These are phyloP conservation scores for Cytospora paraplurivora DNA, from an alignment of 2,329 filamentous ascomycete genomes.

Conservation along the genomic window DNA sequence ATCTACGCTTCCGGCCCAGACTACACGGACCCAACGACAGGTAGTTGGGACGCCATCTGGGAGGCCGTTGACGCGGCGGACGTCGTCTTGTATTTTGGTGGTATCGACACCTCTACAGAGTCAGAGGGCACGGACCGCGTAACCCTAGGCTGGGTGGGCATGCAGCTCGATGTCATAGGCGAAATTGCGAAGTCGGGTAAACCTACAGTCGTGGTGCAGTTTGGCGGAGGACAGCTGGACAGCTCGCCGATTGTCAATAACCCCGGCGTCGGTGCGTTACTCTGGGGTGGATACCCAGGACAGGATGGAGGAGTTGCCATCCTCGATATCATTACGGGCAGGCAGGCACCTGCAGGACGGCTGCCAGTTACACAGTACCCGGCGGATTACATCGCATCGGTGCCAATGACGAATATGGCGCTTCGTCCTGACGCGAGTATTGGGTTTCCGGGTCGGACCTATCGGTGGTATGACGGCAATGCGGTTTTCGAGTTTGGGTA, in stretches of 20 bases:
- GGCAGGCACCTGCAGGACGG: slow-evolving; percentile 52
- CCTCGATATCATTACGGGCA: slow-evolving; percentile 55
- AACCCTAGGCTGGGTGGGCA: slow-evolving; percentile 52
- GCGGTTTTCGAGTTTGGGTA: slow-evolving; percentile 56
- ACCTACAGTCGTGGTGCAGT: slow-evolving; percentile 52
- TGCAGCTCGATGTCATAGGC: slow-evolving; percentile 53
- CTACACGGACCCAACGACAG: slow-evolving; percentile 33
- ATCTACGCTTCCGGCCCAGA: slow-evolving; percentile 33
- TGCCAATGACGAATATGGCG: slow-evolving; percentile 58
- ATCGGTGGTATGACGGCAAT: slow-evolving; percentile 58
- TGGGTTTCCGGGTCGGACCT: slow-evolving; percentile 53
- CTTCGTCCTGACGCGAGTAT: slow-evolving; percentile 46
- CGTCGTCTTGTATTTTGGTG: slow-evolving; percentile 56
- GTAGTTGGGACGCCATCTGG: slow-evolving; percentile 40
- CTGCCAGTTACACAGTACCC: slow-evolving; percentile 60
- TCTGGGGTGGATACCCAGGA: slow-evolving; percentile 63
- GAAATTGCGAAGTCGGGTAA: slow-evolving; percentile 48
- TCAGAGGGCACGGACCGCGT: slow-evolving; percentile 54
- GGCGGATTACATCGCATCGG: slow-evolving; percentile 49
- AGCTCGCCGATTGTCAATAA: slow-evolving; percentile 50
- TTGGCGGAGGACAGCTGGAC: slow-evolving; percentile 55
- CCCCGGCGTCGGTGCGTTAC: slow-evolving; percentile 50
- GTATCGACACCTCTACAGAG: slow-evolving; percentile 56
- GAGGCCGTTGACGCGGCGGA: slow-evolving; percentile 47
- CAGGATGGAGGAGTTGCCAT: slow-evolving; percentile 60